Base-by-base conservation (phyloP, 139 green algal species). In the Auxenochlorella pyrenoidosa region DNA sequence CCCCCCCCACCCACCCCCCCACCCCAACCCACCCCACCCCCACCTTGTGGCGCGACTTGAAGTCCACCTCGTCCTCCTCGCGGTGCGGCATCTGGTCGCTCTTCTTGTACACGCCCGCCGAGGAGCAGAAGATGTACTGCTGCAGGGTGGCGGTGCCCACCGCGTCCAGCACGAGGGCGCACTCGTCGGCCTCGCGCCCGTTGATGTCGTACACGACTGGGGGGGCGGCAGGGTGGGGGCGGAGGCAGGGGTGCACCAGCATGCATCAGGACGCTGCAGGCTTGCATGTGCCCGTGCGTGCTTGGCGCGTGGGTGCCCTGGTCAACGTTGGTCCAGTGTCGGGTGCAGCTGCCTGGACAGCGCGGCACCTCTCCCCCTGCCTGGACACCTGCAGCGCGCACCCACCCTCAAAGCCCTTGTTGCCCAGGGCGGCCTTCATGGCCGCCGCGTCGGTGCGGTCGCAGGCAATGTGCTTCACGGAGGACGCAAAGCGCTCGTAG, bases 161-260 rank as follows among this genome's bases (percentile, higher is more conserved):
- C 24, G 95, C 93, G 44, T 94, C 94, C 63, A 99, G 85, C 54
- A 99, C 92, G 26, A 94, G 92, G 72, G 92, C 90, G 1, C 90
- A 91, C 87, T 99, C 96, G 0, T 81, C 87, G 3, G 94, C 96
- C 86, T 99, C 97, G 65, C 97, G 93, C 12, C 96, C 97, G 89
- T 99, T 99, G 93, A 99, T 98, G 94, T 99, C 97, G 88, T 98
- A 99, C 75, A 99, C 97, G 6, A 99, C 95, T 96, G 92, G 3
- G 70, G 70, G 13, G 68, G 32, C 6, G 30, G 68, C 3, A 3
- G 34, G 21, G 34, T 34, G 70, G 70, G 10, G n/a, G 70, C 10
- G 70, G 70, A 12, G 34, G 70, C 8, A 47, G n/a, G n/a, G 70
- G 34, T 34, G 24, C 34, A 28, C 68, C 15, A 1, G 36, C 79